Conservation (phyloP, 2,329 filamentous ascomycete genomes). For the Neofusicoccum umdonicola region DNA sequence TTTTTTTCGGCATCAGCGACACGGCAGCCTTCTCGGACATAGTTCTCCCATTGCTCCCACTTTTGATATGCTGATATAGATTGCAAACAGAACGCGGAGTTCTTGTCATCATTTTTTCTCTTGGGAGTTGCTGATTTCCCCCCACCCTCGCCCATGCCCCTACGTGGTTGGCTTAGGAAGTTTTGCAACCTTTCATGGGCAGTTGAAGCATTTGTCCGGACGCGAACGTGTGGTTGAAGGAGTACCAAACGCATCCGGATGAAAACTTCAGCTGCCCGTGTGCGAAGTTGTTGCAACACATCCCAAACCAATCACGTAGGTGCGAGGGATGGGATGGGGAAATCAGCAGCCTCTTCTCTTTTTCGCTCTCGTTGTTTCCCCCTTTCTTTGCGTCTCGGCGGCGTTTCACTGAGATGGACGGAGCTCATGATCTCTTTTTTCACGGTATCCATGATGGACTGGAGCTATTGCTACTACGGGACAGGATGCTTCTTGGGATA, state of each 20-base stretch:
- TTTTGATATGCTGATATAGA: background rate
- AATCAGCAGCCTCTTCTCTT: too few species aligned
- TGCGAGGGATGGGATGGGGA: too few species aligned
- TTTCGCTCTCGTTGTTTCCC: background rate
- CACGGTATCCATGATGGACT: background rate
- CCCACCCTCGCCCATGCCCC: too few species aligned
- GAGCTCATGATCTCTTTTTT: background rate
- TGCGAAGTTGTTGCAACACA: too few species aligned
- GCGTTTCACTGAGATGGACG: constrained; percentile 6
- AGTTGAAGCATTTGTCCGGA: too few species aligned
- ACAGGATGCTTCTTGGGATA: background rate
- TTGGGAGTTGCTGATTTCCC: too few species aligned
- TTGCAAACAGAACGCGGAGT: constrained; percentile 4
- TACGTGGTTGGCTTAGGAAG: too few species aligned
- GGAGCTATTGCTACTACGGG: background rate
- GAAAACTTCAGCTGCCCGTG: too few species aligned
- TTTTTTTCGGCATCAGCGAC: background rate
- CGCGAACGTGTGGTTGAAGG: too few species aligned
- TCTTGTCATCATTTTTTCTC: background rate
- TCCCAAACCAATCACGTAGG: too few species aligned
- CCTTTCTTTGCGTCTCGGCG: background rate
- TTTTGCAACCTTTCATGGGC: too few species aligned
- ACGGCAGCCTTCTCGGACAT: constrained; percentile 1
- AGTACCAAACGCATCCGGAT: too few species aligned
- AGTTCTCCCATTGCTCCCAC: background rate